Base-by-base conservation (phyloP, 2,329 filamentous ascomycete species). In the Didymella arachidicola region DNA sequence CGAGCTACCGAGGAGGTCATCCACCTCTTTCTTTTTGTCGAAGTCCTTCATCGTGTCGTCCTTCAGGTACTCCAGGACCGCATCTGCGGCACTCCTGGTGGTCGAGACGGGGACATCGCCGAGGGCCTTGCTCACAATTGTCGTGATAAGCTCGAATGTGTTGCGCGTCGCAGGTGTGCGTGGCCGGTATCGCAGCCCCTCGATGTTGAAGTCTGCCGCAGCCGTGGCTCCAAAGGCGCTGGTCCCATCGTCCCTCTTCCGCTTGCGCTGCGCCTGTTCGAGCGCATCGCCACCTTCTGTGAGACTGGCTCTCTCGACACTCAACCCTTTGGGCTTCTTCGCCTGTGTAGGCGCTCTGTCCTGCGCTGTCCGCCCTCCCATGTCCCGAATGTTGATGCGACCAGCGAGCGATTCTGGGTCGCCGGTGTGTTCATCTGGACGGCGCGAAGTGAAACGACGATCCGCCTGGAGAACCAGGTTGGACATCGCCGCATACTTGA, bases 401-500 rank as follows among this genome's bases (percentile, higher is more conserved):
- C 95, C 95, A 57, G 95, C 96, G 59, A 99, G 87, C 57, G 96
- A 99, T 81, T 99, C 95, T 50, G 95, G 96, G 77, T 99, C 95
- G 71, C 95, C 95, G 50, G 94, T 98, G 64, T 92, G 89, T 82
- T 99, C 96, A 80, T 99, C 94, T 70, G 89, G 93, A 72, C 93
- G 89, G 77, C 95, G 89, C 65, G 92, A 92, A 71, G 96, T 90
- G 77, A 99, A 98, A 72, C 95, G 90, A 81, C 93, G 90, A 83
- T 99, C 95, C 82, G 93, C 93, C 91, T 99, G 95, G 87, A 99
- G 92, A 77, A 99, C 95, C 92, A 99, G 90, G 88, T 99, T 99
- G 82, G 95, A 99, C 95, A 99, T 98, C 79, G 92, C 93, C 88
- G 93, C 93, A 87, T 97, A 97, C 81, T 97, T 97, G 86, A 96